A percentile compares a stretch with the other conserved stretches of the same genome.
Evolutionary conservation across 2,329 filamentous ascomycete species (phyloP).

Genomic region (Aspergillus neotritici): DNA sequence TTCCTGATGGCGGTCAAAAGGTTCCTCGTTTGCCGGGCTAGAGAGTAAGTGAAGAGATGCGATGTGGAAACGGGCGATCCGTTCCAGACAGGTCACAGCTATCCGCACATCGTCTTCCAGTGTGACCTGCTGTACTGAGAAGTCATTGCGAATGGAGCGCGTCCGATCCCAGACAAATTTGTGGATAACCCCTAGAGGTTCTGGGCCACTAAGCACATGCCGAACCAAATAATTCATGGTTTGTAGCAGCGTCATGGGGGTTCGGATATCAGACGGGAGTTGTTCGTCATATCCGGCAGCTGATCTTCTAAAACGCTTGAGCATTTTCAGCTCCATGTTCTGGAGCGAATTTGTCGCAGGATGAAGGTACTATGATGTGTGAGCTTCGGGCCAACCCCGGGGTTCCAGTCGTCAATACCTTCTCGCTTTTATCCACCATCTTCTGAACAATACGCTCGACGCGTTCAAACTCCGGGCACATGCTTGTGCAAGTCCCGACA

Average conservation of each 20-base stretch:
- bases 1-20: slow-evolving; percentile 55
- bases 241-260: slow-evolving; percentile 46
- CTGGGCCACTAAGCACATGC: slow-evolving; percentile 47
- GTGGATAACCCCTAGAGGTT: slow-evolving; percentile 50
- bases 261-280: slow-evolving; percentile 58
- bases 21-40: slow-evolving; percentile 45
- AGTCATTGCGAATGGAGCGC: slow-evolving; percentile 59
- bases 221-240: slow-evolving; percentile 47
- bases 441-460: slow-evolving; percentile 58
- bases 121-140: slow-evolving; percentile 57
- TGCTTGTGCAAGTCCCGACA: slow-evolving; percentile 56
- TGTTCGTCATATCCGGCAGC: slow-evolving; percentile 60
- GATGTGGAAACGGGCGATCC: slow-evolving; percentile 60
- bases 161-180: slow-evolving; percentile 63
- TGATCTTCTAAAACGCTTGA: slow-evolving; percentile 59
- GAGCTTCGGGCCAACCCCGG: neutral
- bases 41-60: slow-evolving; percentile 57
- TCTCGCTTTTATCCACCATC: slow-evolving; percentile 57
- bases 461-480: slow-evolving; percentile 61
- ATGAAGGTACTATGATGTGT: slow-evolving; percentile 26
- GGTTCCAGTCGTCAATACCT: slow-evolving; percentile 34
- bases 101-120: slow-evolving; percentile 51
- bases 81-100: slow-evolving; percentile 57
- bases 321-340: slow-evolving; percentile 46
- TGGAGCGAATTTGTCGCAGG: slow-evolving; percentile 30